Evolutionary conservation across 345 rosid species (phyloP), one percentile per base, ranked within the genome.

Genomic region (Citrus maxima): DNA sequence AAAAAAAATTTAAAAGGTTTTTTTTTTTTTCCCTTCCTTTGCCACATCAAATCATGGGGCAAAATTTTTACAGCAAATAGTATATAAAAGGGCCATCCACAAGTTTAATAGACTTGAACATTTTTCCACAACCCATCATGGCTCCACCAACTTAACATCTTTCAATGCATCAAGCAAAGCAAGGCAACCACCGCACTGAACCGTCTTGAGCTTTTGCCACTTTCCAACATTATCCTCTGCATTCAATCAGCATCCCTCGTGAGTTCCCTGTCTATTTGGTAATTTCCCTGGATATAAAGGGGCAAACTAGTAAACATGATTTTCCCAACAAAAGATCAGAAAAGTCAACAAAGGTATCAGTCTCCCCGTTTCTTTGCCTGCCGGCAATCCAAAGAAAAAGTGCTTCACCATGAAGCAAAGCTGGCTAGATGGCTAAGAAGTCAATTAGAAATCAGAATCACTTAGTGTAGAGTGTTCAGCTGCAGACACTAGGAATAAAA

Each of bases 271-370:
- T n/a, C 28, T 49, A 56, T 25, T n/a, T n/a, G 60, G 78, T 74
- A 75, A 67, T 68, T 78, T 59, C 19, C 35, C 40, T 3, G 19
- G 69, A 19, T 38, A 35, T 12, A 72, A 55, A 51, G 35, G 80
- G 65, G 21, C 72, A 30, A 38, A 46, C 37, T 32, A 60, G 76
- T 74, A 54, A 61, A 46, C 4, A 46, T 46, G 0, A 0, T 46
- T 46, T 10, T 30, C 64, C 69, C 81, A 73, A 72, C 76, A 80
- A 78, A 66, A 38, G 32, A 70, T 28, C 75, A 70, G 55, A 32
- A 69, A 80, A 38, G 87, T 84, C 87, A 82, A 82, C 87, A 67
- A 38, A 7, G 16, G 67, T 69, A 70, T 70, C 81, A 73, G 79
- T 72, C 61, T 71, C 8, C 22, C 58, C 0, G 22, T 54, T n/a